Conservation (phyloP, 805 yeast species). For the Cyberlindnera misumaiensis region DNA sequence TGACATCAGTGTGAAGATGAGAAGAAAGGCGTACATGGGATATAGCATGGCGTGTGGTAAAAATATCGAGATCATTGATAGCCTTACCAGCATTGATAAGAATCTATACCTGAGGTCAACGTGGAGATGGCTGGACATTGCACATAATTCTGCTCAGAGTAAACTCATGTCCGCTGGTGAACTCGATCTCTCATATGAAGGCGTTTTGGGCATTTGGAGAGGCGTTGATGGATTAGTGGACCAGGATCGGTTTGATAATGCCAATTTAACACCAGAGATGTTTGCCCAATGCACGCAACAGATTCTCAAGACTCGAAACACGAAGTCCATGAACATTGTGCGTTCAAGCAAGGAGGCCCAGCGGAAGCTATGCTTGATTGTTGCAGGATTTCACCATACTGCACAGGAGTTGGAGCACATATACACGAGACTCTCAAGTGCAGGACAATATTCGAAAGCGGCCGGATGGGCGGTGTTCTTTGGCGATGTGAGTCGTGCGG, state of each 20-base stretch:
- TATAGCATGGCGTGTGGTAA: conserved; percentile 63
- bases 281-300: conserved; percentile 26
- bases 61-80: conserved; percentile 56
- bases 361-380: conserved; percentile 70
- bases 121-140: conserved; percentile 87
- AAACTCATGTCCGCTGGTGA: conserved; percentile 64
- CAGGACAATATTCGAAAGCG: conserved; percentile 74
- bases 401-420: conserved; percentile 68
- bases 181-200: conserved; percentile 79
- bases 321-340: conserved; percentile 24
- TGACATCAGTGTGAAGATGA: conserved; percentile 70
- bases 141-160: conserved; percentile 54
- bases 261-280: conserved; percentile 16
- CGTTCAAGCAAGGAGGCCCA: conserved; percentile 51
- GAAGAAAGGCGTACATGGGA: conserved; percentile 63
- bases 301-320: conserved; percentile 25
- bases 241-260: conserved; percentile 41
- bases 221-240: conserved; percentile 44
- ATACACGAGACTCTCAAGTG: conserved; percentile 44
- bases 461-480: conserved; percentile 98
- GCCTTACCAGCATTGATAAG: conserved; percentile 43
- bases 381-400: conserved; percentile 88
- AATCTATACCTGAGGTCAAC: conserved; percentile 61
- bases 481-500: conserved; percentile 78
- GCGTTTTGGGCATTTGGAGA: conserved; percentile 87